A percentile compares a stretch with the other conserved stretches of the same genome.
These are phyloP conservation scores for Monosporascus sp. DNA, from an alignment of 2,329 filamentous ascomycete genomes.

Conservation along the genomic window DNA sequence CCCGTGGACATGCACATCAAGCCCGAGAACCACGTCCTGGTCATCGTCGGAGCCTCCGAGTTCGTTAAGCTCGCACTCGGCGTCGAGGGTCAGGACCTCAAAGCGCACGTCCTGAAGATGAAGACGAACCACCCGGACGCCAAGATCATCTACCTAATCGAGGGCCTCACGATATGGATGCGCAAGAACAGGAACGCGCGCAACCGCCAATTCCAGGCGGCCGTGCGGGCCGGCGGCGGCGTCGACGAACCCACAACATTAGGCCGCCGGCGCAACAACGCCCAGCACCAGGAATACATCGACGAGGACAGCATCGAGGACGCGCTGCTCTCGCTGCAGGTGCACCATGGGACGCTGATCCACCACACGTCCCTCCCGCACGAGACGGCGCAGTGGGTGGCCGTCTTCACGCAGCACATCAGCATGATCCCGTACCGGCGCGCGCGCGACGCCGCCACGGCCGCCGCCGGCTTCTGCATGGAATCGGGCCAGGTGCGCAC, in stretches of 20 bases:
- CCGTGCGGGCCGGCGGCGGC: conserved; percentile 48
- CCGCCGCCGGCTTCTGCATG: conserved; percentile 69
- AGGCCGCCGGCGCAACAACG: conserved; percentile 35
- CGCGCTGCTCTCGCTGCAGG: conserved; percentile 63
- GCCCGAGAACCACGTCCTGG: conserved; percentile 57
- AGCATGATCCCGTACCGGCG: conserved; percentile 68
- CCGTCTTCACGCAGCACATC: conserved; percentile 71
- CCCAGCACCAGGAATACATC: conserved; percentile 42
- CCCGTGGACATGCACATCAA: conserved; percentile 48
- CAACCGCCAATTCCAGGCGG: conserved; percentile 63
- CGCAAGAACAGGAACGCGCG: conserved; percentile 62
- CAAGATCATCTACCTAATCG: conserved; percentile 64
- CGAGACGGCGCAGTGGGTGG: conserved; percentile 69
- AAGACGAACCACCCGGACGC: conserved; percentile 46
- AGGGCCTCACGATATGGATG: conserved; percentile 62
- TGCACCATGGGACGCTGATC: conserved; percentile 60
- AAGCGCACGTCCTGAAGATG: conserved; percentile 53
- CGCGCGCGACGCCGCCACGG: conserved; percentile 42
- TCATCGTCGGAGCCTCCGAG: conserved; percentile 56
- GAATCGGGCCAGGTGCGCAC: conserved; percentile 69
- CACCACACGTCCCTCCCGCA: conserved; percentile 58
- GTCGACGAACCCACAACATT: conserved; percentile 16
- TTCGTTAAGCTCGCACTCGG: conserved; percentile 57
- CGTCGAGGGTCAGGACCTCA: conserved; percentile 44
- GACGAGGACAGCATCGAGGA: conserved; percentile 67